phyloP scores from a whole-genome alignment of 345 rosid species.

The Reutealis trisperma region DNA sequence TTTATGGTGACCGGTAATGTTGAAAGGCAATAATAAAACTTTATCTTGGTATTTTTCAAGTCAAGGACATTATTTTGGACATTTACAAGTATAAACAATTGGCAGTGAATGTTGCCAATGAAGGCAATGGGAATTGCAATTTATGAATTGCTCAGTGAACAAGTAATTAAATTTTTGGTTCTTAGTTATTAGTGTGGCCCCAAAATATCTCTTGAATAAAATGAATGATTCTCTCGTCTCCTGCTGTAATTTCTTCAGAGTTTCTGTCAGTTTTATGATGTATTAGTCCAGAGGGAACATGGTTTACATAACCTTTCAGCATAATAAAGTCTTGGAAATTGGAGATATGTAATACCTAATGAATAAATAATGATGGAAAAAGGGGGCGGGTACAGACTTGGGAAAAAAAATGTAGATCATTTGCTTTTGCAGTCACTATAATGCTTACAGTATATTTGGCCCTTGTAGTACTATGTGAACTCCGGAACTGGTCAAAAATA shows the following conservation, averaged over 20 bases:
- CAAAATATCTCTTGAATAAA: background rate
- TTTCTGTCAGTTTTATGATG: background rate
- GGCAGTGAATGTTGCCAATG: background rate
- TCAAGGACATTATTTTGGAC: conserved; percentile 6
- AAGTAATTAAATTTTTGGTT: background rate
- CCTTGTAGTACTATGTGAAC: conserved; percentile 48
- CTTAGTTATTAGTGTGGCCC: background rate
- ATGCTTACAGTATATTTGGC: conserved; percentile 9
- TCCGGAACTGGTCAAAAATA: conserved; percentile 43
- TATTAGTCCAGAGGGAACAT: background rate
- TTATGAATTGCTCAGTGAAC: background rate
- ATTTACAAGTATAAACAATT: background rate
- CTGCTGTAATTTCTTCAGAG: background rate
- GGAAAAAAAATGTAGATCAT: background rate
- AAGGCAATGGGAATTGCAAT: background rate
- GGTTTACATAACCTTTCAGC: background rate
- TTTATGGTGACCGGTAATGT: background rate
- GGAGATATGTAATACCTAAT: background rate
- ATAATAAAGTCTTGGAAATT: background rate
- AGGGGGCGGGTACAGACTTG: background rate
- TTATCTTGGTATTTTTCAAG: background rate
- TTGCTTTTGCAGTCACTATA: background rate
- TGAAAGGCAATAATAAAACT: background rate
- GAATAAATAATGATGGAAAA: background rate
- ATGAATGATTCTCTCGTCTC: background rate